Evolutionary conservation across 179 eudicot species (phyloP), one percentile per base, ranked within the genome.

Genomic region (Beta lomatogona): DNA sequence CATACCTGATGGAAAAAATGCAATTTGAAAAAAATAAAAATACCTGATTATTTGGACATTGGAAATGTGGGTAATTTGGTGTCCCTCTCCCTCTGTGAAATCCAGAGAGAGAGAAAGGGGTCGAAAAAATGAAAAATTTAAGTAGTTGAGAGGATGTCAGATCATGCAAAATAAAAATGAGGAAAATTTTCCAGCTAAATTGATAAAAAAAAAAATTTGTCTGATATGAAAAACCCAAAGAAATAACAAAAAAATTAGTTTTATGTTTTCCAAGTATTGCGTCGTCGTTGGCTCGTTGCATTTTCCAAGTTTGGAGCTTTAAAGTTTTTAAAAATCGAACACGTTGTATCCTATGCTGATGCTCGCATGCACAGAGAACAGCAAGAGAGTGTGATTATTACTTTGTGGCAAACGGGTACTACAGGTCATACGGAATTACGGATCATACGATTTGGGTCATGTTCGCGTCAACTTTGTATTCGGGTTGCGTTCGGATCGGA

Each of bases 61-160:
- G 41, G 2, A 36, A 36, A 1, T 36, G 41, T 36, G 41, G 41
- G 41, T 36, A 36, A 36, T 36, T 36, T 36, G 12, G 52, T 18
- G 73, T 18, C 54, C 53, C 54, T 22, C 54, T 70, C 25, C 21
- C 73, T 46, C 73, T 45, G 54, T 19, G 52, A 5, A 41, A 41
- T 70, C 54, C 73, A 70, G 22, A 70, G 28, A 70, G 73, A 45
- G 73, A 70, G 73, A 45, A 28, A 46, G 46, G 53, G 73, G 13
- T 6, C 11, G 54, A 11, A 45, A 45, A 19, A 0, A 9, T 21
- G 73, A 8, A 70, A 45, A 12, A 41, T 45, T 64, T 9, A 6
- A 21, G 1, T 28, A n/a, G 4, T 44, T 70, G 25, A 44, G 21
- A 70, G 3, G 15, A 70, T 2, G 54, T 15, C 12, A 70, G 46